Percentiles rank a stretch among this genome's conserved stretches.
phyloP scores from a whole-genome alignment of 257 asterid genomes.

The Gentiana straminea region DNA sequence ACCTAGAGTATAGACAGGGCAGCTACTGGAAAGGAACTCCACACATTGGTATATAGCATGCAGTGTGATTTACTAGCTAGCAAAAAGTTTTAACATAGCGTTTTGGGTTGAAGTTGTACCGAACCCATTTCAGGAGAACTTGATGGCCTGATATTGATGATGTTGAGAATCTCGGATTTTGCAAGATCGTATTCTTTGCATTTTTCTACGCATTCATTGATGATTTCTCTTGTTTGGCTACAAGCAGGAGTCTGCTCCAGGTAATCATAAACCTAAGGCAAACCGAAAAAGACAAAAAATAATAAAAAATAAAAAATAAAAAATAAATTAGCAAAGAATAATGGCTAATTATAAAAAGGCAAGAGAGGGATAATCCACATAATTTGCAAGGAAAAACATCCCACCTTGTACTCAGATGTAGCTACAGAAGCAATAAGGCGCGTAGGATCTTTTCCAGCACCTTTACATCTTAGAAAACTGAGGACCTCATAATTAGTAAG shows the following conservation, averaged over 20 bases:
- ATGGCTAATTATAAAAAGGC: neutral
- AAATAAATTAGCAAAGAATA: neutral
- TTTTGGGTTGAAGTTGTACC: constrained; percentile 24
- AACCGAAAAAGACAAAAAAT: constrained; percentile 1
- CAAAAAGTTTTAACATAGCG: constrained; percentile 1
- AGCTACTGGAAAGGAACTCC: neutral
- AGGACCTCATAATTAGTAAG: constrained; percentile 78
- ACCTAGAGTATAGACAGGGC: neutral
- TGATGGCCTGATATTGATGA: constrained; percentile 58
- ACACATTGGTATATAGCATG: neutral
- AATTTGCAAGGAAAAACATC: neutral
- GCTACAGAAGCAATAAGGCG: constrained; percentile 48
- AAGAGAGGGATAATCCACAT: neutral
- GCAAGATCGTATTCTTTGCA: constrained; percentile 41
- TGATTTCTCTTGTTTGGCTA: constrained; percentile 45
- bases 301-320: neutral
- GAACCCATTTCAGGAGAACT: constrained; percentile 37
- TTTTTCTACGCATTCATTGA: constrained; percentile 30
- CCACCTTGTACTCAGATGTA: constrained; percentile 72
- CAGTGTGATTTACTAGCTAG: neutral
- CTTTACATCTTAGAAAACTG: constrained; percentile 63
- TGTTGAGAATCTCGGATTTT: constrained; percentile 64
- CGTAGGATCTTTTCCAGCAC: constrained; percentile 68
- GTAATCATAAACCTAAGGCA: constrained; percentile 61
- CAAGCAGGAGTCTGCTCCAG: constrained; percentile 53